These are phyloP conservation scores for Leccinum truebloodii DNA, from an alignment of 768 basidiomycete species.

Conservation along the genomic window DNA sequence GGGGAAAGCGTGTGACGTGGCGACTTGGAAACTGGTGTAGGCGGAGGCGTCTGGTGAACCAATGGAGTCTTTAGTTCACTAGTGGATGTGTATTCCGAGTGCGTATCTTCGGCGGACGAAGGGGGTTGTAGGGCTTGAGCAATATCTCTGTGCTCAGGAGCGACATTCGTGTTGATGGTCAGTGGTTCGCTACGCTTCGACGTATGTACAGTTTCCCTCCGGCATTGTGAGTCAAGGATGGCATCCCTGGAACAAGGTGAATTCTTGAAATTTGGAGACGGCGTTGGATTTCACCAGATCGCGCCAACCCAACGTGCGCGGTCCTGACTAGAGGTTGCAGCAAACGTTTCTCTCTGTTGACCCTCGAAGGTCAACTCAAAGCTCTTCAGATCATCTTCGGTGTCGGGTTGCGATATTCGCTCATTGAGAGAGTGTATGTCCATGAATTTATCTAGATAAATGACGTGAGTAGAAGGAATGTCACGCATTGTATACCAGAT, in stretches of 20 bases:
- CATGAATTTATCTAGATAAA: constrained; percentile 53
- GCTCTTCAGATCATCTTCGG: constrained; percentile 47
- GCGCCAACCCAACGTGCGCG: constrained; percentile 74
- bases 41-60: constrained; percentile 14
- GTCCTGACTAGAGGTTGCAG: constrained; percentile 57
- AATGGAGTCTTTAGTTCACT: constrained; percentile 18
- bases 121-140: constrained; percentile 5
- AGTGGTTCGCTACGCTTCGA: constrained; percentile 7
- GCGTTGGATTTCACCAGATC: constrained; percentile 54
- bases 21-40: constrained; percentile 31
- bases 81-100: constrained; percentile 31
- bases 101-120: constrained; percentile 19
- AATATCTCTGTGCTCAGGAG: background rate
- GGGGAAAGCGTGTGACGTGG: constrained; percentile 20
- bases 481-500: constrained; percentile 46
- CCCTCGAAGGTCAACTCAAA: constrained; percentile 69
- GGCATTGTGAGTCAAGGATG: constrained; percentile 45
- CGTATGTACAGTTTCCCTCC: constrained; percentile 2
- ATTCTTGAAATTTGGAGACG: background rate
- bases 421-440: constrained; percentile 69
- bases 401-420: constrained; percentile 41
- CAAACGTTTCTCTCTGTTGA: constrained; percentile 57
- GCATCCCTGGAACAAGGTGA: constrained; percentile 50
- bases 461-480: constrained; percentile 43
- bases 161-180: constrained; percentile 21